Evolutionary conservation across 768 basidiomycete species (phyloP), one percentile per base, ranked within the genome.

Genomic region (Amanita brunnescens): DNA sequence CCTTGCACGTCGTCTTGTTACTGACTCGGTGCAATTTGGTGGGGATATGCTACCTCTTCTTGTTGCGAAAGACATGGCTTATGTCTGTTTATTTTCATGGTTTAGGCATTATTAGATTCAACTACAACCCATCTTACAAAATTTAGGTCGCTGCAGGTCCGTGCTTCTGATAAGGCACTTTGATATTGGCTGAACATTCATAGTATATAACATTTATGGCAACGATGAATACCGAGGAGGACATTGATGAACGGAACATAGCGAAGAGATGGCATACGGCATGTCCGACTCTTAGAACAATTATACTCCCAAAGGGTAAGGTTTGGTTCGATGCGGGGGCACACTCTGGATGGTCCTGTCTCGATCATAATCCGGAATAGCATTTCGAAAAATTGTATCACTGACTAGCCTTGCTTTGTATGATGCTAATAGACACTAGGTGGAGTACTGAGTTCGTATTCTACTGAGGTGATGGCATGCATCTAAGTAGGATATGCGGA

Each of bases 141-240:
- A 3, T 83, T 84, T 54, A 73, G 62, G 40, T 61, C 66, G 13
- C 58, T 76, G 6, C 62, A 49, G 29, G 57, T 54, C 14, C 8
- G 10, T 34, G 18, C 24, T 14, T 54, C 20, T 10, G 20, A 5
- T 39, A 44, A 26, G 26, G 7, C 24, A 20, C 24, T 41, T 41
- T 41, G 6, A 12, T 12, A 8, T 16, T 29, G 16, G n/a, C 7
- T 5, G 14, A 16, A 26, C 24, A n/a, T n/a, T 13, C 26, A 26
- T 59, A 78, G 55, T 82, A 80, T 53, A 71, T 83, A 18, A 83
- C 81, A 6, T 80, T 81, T 58, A 80, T 84, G 71, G 77, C 78
- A 2, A 71, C 74, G 5, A 66, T 65, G 12, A 56, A 61, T 33
- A 63, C 64, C 62, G 10, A 49, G 58, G 20, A 48, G 60, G 57